Base-by-base conservation (phyloP, 1,139 yeast species). In the Saccharomyces hybrid region DNA sequence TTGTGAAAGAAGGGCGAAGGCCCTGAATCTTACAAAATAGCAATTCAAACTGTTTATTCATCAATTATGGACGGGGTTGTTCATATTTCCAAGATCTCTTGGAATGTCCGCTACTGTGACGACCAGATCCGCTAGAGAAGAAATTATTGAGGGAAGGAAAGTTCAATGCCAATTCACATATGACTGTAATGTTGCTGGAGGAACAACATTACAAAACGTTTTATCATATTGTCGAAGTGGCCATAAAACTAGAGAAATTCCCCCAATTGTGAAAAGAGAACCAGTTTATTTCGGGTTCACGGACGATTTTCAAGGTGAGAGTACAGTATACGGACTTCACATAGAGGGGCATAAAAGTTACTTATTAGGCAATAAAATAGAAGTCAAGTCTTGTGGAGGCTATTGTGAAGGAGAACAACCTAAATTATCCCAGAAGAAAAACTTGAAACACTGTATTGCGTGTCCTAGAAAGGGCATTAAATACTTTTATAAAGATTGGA, bases 41-140 rank as follows among this genome's bases (percentile, higher is more conserved):
- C 70, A 38, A 63, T 75, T 38, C 64, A 62, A 31, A 73, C 77
- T n/a, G 57, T 61, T 26, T 64, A 64, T 58, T 56, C 66, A 8
- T 61, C 66, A 19, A 66, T 74, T 50, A 59, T 70, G 61, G 66
- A 71, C 42, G 75, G 75, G 48, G 58, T 72, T 51, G 66, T 69
- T 21, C 62, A 64, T 51, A 60, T 75, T 53, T 72, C 75, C 24
- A 74, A 74, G 78, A 58, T 75, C 78, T 9, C 62, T 75, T 38
- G 78, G 78, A 2, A 59, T 64, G 14, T 58, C 61, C 12, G 63
- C 58, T 2, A 61, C 67, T 4, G 62, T 64, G 9, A 62, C 67
- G 2, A 61, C 67, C 1, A 54, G 64, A 41, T 59, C 65, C 12
- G 65, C 64, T 4, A 57, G 61, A 47, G 50, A 56, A 4, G 58